A percentile compares a stretch with the other conserved stretches of the same genome.
These are phyloP conservation scores for Talaromyces sp. DNA, from an alignment of 2,329 filamentous ascomycete species.

Conservation along the genomic window DNA sequence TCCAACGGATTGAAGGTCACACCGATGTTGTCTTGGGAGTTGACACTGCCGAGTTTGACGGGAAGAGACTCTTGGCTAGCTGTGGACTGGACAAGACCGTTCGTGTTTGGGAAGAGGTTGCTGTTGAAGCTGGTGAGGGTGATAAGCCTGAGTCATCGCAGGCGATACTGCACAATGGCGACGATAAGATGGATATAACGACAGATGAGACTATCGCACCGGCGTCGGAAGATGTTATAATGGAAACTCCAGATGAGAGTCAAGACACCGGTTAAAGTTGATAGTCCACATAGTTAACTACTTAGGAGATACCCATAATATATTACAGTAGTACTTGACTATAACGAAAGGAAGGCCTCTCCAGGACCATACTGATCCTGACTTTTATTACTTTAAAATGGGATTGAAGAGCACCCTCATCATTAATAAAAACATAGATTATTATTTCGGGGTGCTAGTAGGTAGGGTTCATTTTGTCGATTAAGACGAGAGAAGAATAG, in stretches of 20 bases:
- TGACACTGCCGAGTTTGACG: slow-evolving; percentile 52
- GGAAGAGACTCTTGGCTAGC: slow-evolving; percentile 51
- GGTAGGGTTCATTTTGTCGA: no score
- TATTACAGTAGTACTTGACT: no score
- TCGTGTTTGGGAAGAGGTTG: slow-evolving; percentile 54
- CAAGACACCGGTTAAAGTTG: background rate
- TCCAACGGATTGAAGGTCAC: slow-evolving; percentile 61
- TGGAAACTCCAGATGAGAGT: slow-evolving; percentile 1
- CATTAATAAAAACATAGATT: no score
- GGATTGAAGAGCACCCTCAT: no score
- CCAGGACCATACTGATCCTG: no score
- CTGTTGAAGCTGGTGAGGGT: background rate
- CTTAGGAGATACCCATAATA: background rate
- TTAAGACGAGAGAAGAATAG: no score
- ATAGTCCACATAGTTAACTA: background rate
- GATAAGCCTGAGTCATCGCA: slow-evolving; percentile 11
- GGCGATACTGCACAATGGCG: background rate
- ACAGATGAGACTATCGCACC: background rate
- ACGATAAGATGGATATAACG: slow-evolving; percentile 2
- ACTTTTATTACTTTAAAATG: no score
- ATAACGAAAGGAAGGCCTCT: no score
- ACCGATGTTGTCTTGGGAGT: slow-evolving; percentile 57
- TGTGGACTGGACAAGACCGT: slow-evolving; percentile 59
- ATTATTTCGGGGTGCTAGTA: no score
- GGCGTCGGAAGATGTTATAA: background rate